Conservation (phyloP, 495 filamentous ascomycete species). For the Hypoxylon fuscum region DNA sequence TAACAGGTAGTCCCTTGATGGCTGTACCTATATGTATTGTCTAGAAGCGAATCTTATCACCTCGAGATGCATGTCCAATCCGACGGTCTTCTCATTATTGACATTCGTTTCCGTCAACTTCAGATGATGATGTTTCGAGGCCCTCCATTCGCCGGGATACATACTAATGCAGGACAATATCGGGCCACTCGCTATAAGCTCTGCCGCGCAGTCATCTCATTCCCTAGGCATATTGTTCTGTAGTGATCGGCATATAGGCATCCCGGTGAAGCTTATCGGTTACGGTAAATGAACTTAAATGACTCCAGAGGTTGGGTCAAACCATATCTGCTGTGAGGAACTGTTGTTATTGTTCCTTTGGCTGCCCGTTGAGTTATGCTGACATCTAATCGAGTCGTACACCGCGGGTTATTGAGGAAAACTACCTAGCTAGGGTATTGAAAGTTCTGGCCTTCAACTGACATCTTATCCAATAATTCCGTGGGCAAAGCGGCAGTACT, state of each 20-base stretch:
- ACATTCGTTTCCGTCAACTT: not conserved
- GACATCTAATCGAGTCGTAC: no score
- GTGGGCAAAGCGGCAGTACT: no score
- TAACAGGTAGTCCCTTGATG: no score
- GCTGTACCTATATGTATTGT: no score
- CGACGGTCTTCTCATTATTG: not conserved
- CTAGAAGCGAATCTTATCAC: not conserved
- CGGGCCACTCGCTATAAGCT: not conserved
- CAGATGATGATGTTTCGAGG: not conserved
- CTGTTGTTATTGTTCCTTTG: no score
- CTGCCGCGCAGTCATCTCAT: not conserved
- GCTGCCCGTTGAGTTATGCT: no score
- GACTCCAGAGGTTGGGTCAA: no score
- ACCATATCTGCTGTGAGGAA: no score
- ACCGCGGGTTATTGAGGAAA: no score
- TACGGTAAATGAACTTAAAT: conserved; percentile 12
- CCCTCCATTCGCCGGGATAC: not conserved
- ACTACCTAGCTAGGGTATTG: no score
- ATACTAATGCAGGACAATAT: conserved; percentile 11
- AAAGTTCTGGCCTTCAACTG: no score
- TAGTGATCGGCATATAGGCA: conserved; percentile 19
- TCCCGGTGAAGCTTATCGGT: conserved; percentile 26
- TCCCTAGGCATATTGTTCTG: conserved; percentile 12
- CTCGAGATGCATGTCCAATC: not conserved
- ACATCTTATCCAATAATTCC: no score